Base-by-base conservation (phyloP, 1,139 yeast genomes). In the Taiozyma onychis region DNA sequence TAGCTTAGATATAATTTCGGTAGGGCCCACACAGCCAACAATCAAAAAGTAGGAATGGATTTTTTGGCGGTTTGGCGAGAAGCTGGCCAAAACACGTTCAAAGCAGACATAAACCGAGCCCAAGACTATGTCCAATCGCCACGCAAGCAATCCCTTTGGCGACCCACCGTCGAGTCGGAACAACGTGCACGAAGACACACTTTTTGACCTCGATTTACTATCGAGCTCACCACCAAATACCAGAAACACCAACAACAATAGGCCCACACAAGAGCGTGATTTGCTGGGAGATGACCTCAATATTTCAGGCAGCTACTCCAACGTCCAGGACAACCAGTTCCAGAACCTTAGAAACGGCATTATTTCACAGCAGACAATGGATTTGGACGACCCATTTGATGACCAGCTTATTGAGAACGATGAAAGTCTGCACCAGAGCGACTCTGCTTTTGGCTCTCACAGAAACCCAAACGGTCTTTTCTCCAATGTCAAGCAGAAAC, bases 361-460 rank as follows among this genome's bases (percentile, higher is more conserved):
- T 13, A 55, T 65, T 41, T 63, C 63, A 6, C 63, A 68, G 45
- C 68, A 68, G 52, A 63, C 66, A 1, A 60, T 66, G 39, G 63
- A 67, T 49, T 57, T 69, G 8, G 65, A 63, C 30, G 66, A 66
- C 45, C 70, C 72, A 2, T 68, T 68, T 48, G 61, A 61, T 35
- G 69, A 67, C 49, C 55, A 59, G 43, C 54, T 50, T 39, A 52
- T 61, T 30, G 65, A 59, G 16, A 66, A 66, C 47, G 70, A 67
- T 44, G 51, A 57, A 3, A 64, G 60, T 22, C 46, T 48, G 16
- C 52, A 47, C 27, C 45, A 44, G 13, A 54, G 45, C 26, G 55
- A 44, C 48, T 43, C 46, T 24, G 43, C 42, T 3, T 46, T 34
- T 30, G 48, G 47, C 14, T 26, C 21, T 22, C 39, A 37, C 2